Conservation (phyloP, 106 monocot genomes). For the Agapanthus africanus region DNA sequence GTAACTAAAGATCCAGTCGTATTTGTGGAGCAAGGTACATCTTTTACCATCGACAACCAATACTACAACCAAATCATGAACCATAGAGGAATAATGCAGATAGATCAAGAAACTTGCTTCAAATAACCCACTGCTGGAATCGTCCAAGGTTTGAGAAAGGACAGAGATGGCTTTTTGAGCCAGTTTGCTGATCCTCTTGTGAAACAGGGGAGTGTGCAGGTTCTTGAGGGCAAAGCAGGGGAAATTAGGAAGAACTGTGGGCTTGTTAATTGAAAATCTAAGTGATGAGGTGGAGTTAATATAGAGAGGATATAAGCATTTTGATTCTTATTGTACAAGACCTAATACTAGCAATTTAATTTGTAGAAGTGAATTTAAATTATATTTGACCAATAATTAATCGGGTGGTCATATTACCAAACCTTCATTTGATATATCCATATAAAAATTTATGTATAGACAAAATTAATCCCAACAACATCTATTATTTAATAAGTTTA, state of each 20-base stretch:
- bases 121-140: slow-evolving; percentile 14
- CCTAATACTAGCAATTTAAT: no score
- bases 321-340: no score
- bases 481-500: no score
- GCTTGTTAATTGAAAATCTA: not conserved
- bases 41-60: slow-evolving; percentile 21
- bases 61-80: slow-evolving; percentile 19
- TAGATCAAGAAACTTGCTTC: slow-evolving; percentile 31
- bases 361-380: no score
- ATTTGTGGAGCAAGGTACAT: slow-evolving; percentile 21
- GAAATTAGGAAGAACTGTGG: slow-evolving; percentile 10
- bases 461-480: no score
- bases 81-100: slow-evolving; percentile 18
- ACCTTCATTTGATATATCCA: no score
- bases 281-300: no score
- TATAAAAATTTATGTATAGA: no score
- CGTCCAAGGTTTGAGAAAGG: not conserved
- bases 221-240: slow-evolving; percentile 12
- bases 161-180: not conserved
- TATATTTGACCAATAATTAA: no score
- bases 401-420: no score
- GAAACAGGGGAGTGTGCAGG: slow-evolving; percentile 20
- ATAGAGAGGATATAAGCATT: no score
- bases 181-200: slow-evolving; percentile 28
- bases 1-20: slow-evolving; percentile 5